Percentiles rank a stretch among this genome's conserved stretches.
These are phyloP conservation scores for Ceriops decandra DNA, from an alignment of 345 rosid genomes.

Conservation along the genomic window DNA sequence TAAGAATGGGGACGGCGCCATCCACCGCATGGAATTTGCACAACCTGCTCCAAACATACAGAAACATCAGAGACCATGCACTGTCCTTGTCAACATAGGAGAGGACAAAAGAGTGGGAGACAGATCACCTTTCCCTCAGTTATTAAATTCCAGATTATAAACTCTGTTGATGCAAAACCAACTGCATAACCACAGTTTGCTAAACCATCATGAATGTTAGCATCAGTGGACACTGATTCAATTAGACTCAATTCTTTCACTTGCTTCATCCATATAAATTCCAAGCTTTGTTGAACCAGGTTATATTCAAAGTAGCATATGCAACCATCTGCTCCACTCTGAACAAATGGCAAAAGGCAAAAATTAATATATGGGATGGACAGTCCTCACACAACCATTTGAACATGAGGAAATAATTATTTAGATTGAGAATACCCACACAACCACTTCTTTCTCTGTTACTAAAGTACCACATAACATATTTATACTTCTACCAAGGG, in stretches of 20 bases:
- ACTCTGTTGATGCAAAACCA: constrained; percentile 90
- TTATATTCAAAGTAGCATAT: constrained; percentile 79
- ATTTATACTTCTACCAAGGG: background rate
- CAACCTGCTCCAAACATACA: constrained; percentile 52
- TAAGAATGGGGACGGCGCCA: constrained; percentile 98
- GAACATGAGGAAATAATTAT: constrained; percentile 2
- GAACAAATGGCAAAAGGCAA: constrained; percentile 24
- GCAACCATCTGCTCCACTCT: constrained; percentile 99
- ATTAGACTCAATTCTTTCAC: constrained; percentile 82
- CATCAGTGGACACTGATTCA: constrained; percentile 49
- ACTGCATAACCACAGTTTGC: constrained; percentile 61
- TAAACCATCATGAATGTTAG: constrained; percentile 30
- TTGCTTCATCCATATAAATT: constrained; percentile 90
- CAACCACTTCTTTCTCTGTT: background rate
- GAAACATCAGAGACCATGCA: constrained; percentile 21
- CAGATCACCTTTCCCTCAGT: constrained; percentile 66
- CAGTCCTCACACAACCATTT: constrained; percentile 6
- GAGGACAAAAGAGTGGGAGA: constrained; percentile 1
- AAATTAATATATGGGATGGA: constrained; percentile 2
- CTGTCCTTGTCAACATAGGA: background rate
- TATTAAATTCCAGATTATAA: constrained; percentile 73
- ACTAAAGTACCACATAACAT: background rate
- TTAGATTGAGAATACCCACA: background rate
- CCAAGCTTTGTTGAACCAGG: constrained; percentile 46
- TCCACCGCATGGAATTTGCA: constrained; percentile 95